Percentiles rank a stretch among this genome's conserved stretches.
Conservation (phyloP, 495 filamentous ascomycete species). For the Aspergillus affinis region DNA sequence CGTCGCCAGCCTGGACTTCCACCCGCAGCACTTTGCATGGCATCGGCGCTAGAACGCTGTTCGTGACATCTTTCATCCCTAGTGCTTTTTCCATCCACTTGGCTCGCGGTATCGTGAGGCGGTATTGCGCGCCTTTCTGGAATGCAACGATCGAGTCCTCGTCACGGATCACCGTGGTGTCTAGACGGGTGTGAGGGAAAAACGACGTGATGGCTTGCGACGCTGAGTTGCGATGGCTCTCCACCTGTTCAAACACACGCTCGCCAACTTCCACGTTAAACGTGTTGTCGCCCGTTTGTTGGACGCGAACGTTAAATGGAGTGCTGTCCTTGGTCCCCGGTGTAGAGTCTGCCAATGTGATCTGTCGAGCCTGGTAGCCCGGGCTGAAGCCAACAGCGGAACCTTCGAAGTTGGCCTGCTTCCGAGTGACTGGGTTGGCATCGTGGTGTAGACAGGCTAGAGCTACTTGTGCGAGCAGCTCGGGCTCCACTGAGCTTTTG, state of each 20-base stretch:
- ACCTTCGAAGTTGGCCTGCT: conserved; percentile 25
- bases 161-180: conserved; percentile 72
- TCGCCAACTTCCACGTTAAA: conserved; percentile 68
- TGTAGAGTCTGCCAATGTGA: conserved; percentile 51
- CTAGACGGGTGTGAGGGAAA: conserved; percentile 77
- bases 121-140: conserved; percentile 76
- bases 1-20: conserved; percentile 75
- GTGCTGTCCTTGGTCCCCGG: conserved; percentile 29
- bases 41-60: conserved; percentile 90
- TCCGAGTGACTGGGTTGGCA: conserved; percentile 17
- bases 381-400: conserved; percentile 53
- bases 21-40: conserved; percentile 90
- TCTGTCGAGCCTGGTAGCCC: conserved; percentile 51
- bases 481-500: conserved; percentile 51
- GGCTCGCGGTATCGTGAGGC: conserved; percentile 64
- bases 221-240: conserved; percentile 37
- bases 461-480: conserved; percentile 81
- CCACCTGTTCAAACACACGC: conserved; percentile 44
- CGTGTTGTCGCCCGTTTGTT: conserved; percentile 58
- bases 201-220: conserved; percentile 50
- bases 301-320: conserved; percentile 63
- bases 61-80: conserved; percentile 74
- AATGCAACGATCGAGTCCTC: conserved; percentile 74
- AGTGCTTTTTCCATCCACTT: conserved; percentile 84
- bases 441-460: conserved; percentile 62